Conservation (phyloP, 2,329 filamentous ascomycete species). For the Aspergillus spinulosporus region DNA sequence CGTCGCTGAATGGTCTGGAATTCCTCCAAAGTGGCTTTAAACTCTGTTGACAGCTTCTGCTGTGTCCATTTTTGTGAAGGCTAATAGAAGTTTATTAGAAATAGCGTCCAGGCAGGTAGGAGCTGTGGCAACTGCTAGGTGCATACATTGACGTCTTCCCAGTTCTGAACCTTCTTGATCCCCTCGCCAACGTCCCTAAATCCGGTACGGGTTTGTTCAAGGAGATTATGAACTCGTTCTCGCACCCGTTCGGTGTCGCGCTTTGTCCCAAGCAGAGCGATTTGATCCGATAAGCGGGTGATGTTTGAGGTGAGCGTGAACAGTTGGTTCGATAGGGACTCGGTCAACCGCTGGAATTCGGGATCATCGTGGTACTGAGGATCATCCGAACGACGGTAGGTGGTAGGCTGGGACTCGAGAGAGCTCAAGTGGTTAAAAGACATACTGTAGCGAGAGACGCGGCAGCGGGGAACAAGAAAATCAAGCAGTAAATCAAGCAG, state of each 20-base stretch:
- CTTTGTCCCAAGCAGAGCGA: conserved; percentile 81
- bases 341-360: conserved; percentile 80
- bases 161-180: conserved; percentile 86
- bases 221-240: conserved; percentile 82
- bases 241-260: conserved; percentile 88
- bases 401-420: conserved; percentile 76
- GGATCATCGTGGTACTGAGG: conserved; percentile 85
- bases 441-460: conserved; percentile 55
- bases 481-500: conserved; percentile 7
- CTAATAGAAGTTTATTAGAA: conserved; percentile 46
- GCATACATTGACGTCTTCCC: conserved; percentile 77
- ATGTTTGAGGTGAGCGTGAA: conserved; percentile 89
- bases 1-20: conserved; percentile 90
- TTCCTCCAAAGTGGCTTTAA: conserved; percentile 81
- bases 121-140: neutral
- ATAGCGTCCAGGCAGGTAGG: too few species aligned
- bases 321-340: conserved; percentile 80
- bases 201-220: conserved; percentile 80
- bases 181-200: conserved; percentile 94
- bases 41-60: conserved; percentile 90
- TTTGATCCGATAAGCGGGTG: conserved; percentile 77
- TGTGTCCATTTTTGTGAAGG: conserved; percentile 96
- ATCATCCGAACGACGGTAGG: conserved; percentile 67
- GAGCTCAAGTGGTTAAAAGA: conserved; percentile 86
- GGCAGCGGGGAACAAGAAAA: conserved; percentile 9